Evolutionary conservation across 148 eudicot genomes (phyloP).

Genomic region (Rheum nobile): DNA sequence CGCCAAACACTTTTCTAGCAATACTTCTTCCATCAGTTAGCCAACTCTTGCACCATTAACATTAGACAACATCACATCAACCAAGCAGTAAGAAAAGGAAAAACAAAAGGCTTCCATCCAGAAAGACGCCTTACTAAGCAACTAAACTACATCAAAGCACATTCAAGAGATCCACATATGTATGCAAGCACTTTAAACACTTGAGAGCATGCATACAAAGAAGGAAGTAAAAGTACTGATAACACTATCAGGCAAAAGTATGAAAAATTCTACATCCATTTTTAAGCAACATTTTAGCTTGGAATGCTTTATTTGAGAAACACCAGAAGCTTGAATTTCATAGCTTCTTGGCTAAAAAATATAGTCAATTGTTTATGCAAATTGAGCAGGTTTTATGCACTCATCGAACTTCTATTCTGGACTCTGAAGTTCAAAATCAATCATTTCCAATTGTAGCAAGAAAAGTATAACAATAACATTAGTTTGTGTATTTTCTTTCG

Average conservation of each 20-base stretch:
- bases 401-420: not conserved
- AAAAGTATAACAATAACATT: no score
- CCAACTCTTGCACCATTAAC: constrained; percentile 94
- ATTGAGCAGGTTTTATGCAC: no score
- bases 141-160: no score
- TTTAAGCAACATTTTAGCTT: not conserved
- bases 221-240: not conserved
- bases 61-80: no score
- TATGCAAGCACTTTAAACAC: not conserved
- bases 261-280: not conserved
- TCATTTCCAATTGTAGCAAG: not conserved
- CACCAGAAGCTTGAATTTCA: not conserved
- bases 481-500: no score
- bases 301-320: not conserved
- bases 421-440: not conserved
- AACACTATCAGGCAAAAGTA: not conserved
- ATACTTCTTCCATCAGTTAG: constrained; percentile 56
- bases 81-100: no score
- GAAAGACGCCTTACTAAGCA: no score
- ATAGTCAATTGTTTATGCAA: not conserved
- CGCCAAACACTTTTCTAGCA: constrained; percentile 58
- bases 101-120: no score
- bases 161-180: not conserved
- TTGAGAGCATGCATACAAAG: not conserved
- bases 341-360: not conserved